phyloP scores from a whole-genome alignment of 257 asterid species.

The Leonotis leonurus region DNA sequence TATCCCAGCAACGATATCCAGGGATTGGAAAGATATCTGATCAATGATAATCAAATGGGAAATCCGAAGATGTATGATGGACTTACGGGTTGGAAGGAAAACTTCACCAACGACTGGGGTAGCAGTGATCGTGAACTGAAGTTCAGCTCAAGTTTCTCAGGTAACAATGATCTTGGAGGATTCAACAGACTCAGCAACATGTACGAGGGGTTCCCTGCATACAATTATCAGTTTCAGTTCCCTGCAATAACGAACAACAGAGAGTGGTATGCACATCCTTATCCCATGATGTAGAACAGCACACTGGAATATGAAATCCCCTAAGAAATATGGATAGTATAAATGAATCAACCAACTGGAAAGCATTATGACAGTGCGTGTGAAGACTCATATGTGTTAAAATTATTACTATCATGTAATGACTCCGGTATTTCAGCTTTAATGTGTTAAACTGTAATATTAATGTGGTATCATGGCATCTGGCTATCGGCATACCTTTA shows the following conservation, averaged over 20 bases:
- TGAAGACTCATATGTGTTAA: neutral
- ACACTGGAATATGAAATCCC: slow-evolving; percentile 17
- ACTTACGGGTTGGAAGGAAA: slow-evolving; percentile 18
- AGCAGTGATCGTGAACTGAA: slow-evolving; percentile 11
- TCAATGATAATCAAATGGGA: slow-evolving; percentile 6
- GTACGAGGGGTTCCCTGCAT: slow-evolving; percentile 14
- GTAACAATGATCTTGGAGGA: neutral
- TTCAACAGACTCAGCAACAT: neutral
- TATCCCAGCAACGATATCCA: neutral
- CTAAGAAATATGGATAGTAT: slow-evolving; percentile 2
- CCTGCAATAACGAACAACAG: slow-evolving; percentile 21
- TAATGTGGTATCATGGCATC: neutral
- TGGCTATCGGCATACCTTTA: neutral
- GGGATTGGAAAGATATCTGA: slow-evolving; percentile 16
- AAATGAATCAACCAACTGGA: neutral
- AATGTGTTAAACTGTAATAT: neutral
- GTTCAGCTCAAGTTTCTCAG: slow-evolving; percentile 10
- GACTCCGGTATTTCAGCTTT: neutral
- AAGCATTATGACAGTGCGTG: neutral
- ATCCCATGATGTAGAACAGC: slow-evolving; percentile 18
- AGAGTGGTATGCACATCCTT: slow-evolving; percentile 22
- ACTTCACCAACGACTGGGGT: slow-evolving; percentile 1
- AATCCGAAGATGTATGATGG: slow-evolving; percentile 10
- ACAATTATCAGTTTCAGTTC: slow-evolving; percentile 19
- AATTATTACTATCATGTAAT: neutral